Conservation (phyloP, 2,329 filamentous ascomycete species). For the Xylariaceae sp. region DNA sequence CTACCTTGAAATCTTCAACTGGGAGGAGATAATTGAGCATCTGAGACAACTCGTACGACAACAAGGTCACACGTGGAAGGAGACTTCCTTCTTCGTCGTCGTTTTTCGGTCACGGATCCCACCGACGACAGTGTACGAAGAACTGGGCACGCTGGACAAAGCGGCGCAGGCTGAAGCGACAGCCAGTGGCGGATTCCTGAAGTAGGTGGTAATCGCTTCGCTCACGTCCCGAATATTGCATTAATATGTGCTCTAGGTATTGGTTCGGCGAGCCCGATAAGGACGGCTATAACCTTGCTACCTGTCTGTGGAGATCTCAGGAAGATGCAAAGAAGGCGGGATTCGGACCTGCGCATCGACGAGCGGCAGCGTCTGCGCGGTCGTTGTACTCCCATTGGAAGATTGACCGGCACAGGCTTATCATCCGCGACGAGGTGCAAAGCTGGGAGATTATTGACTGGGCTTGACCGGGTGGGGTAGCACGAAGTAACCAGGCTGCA, state of each 20-base stretch:
- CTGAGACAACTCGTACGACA: conserved; percentile 55
- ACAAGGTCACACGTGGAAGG: conserved; percentile 58
- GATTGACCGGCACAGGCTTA: conserved; percentile 71
- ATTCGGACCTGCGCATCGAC: conserved; percentile 59
- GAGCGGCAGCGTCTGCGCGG: conserved; percentile 68
- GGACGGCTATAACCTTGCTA: conserved; percentile 77
- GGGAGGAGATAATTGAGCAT: conserved; percentile 62
- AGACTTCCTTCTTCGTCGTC: conserved; percentile 77
- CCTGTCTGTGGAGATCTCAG: conserved; percentile 68
- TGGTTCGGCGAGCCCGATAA: conserved; percentile 81
- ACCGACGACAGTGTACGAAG: conserved; percentile 64
- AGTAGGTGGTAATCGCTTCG: conserved; percentile 51
- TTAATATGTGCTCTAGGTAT: conserved; percentile 57
- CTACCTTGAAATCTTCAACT: conserved; percentile 79
- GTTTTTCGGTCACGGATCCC: conserved; percentile 78
- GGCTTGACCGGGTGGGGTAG: conserved; percentile 42
- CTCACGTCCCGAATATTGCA: conserved; percentile 22
- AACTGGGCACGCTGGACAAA: conserved; percentile 74
- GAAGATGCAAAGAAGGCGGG: conserved; percentile 63
- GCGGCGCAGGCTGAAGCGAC: conserved; percentile 80
- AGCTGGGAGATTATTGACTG: conserved; percentile 67
- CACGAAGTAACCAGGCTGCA: conserved; percentile 29
- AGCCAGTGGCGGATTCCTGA: conserved; percentile 77
- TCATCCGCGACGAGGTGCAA: conserved; percentile 65
- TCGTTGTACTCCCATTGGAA: conserved; percentile 68